These are phyloP conservation scores for Polymyxa betae DNA, from an alignment of 208 protist species.

Conservation along the genomic window DNA sequence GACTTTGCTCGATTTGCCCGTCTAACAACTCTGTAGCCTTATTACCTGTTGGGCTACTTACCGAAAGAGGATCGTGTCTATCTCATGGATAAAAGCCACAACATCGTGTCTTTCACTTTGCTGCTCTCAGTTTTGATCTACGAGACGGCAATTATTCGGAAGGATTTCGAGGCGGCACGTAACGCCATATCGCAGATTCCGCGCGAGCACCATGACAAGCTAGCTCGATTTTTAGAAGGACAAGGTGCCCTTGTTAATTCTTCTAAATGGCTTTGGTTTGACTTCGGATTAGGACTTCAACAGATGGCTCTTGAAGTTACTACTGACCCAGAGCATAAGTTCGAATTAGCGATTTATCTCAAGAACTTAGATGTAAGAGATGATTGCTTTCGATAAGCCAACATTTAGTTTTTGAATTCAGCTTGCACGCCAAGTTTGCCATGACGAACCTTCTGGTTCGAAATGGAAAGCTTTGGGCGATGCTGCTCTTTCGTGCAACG, in stretches of 20 bases:
- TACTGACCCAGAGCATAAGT: conserved; percentile 90
- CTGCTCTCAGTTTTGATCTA: conserved; percentile 90
- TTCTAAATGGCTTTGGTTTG: neutral
- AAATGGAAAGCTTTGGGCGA: conserved; percentile 89
- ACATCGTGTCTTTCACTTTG: conserved; percentile 85
- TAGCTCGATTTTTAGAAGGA: conserved; percentile 91
- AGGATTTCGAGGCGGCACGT: conserved; percentile 87
- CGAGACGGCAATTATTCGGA: conserved; percentile 91
- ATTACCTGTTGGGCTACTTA: conserved; percentile 88
- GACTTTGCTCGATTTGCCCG: too few relatives aligned
- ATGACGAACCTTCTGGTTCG: conserved; percentile 71
- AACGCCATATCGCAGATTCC: conserved; percentile 82
- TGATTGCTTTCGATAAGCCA: conserved; percentile 80
- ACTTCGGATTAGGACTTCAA: conserved; percentile 76
- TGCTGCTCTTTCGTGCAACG: conserved; percentile 24
- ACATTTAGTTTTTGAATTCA: too few relatives aligned
- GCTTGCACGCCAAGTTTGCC: too few relatives aligned
- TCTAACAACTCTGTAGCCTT: too few relatives aligned
- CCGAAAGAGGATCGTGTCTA: conserved; percentile 89
- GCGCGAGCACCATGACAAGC: conserved; percentile 76
- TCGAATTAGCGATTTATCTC: conserved; percentile 85
- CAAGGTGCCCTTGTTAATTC: conserved; percentile 28
- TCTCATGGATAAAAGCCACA: conserved; percentile 90
- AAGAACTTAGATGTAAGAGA: conserved; percentile 71
- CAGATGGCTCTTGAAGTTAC: conserved; percentile 87